A percentile compares a stretch with the other conserved stretches of the same genome.
Evolutionary conservation across 768 basidiomycete genomes (phyloP).

Genomic region (Leccinum disarticulatum): DNA sequence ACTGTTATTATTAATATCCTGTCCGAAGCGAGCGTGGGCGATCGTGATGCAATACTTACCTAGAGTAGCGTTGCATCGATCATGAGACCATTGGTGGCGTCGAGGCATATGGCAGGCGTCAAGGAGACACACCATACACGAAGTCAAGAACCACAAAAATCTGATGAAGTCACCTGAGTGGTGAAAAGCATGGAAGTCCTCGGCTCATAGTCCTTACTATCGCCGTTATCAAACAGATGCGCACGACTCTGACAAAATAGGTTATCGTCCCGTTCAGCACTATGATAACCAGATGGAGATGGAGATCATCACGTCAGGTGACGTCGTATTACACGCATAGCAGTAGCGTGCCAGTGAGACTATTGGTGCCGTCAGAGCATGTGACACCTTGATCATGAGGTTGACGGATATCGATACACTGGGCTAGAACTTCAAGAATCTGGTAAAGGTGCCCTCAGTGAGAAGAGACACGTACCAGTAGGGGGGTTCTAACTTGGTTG

Average conservation of each 20-base stretch:
- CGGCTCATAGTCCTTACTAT: background rate
- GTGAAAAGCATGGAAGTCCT: background rate
- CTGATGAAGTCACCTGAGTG: background rate
- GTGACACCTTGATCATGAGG: no score
- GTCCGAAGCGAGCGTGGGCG: background rate
- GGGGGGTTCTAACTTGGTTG: background rate
- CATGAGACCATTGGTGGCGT: background rate
- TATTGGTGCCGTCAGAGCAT: background rate
- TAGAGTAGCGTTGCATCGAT: background rate
- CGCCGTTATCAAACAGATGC: background rate
- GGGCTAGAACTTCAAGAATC: no score
- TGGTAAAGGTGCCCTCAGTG: no score
- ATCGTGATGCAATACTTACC: background rate
- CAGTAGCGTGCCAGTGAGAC: background rate
- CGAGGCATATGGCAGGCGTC: background rate
- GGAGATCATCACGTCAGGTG: no score
- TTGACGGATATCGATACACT: no score
- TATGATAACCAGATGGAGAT: no score
- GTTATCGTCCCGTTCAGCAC: background rate
- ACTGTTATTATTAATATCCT: no score
- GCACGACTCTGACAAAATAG: background rate
- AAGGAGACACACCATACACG: background rate
- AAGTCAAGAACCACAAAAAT: background rate
- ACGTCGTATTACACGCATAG: no score
- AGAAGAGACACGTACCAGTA: no score